Base-by-base conservation (phyloP, 495 filamentous ascomycete genomes). In the Penicillium canariense region DNA sequence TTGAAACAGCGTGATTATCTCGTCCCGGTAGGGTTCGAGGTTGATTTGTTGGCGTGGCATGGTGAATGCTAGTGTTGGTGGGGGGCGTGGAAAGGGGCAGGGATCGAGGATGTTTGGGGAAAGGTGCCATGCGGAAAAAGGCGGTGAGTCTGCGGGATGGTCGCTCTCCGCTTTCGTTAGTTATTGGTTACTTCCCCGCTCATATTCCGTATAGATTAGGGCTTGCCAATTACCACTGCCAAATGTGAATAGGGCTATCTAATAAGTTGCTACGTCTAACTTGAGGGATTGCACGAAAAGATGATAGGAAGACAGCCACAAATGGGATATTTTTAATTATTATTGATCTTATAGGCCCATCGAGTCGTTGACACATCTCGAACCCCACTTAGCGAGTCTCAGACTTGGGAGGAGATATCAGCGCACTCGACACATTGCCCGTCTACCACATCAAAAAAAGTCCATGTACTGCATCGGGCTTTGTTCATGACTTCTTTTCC, bases 21-120 rank as follows among this genome's bases (percentile, higher is more conserved):
- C 64, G 18, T 67, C 64, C 42, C 61, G 55, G 26, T 62, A 67
- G 48, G 64, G 64, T 12, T 67, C 64, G 49, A 67, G 50, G 30
- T 67, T 67, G 55, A 67, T 67, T 28, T 67, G 64, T 55, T 67
- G 64, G 28, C 64, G 64, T 15, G 64, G 61, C 64, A 67, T 67
- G 48, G 26, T 34, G 55, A 39, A 57, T 58, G 39, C 9, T 44
- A 48, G 17, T 32, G 38, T 18, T 25, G 10, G 40, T 12, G 26
- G 31, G 52, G 27, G 12, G 23, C 34, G 45, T 35, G 38, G 43
- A 32, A 31, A 48, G 23, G 35, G 28, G 26, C 20, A 30, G 26
- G 27, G 42, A n/a, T n/a, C n/a, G n/a, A 34, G 30, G 23, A 10
- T 12, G 22, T 32, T 18, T 9, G 15, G 50, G 27, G 30, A 5